Conservation (phyloP, 331 rosid genomes). For the Quercus tomentella region DNA sequence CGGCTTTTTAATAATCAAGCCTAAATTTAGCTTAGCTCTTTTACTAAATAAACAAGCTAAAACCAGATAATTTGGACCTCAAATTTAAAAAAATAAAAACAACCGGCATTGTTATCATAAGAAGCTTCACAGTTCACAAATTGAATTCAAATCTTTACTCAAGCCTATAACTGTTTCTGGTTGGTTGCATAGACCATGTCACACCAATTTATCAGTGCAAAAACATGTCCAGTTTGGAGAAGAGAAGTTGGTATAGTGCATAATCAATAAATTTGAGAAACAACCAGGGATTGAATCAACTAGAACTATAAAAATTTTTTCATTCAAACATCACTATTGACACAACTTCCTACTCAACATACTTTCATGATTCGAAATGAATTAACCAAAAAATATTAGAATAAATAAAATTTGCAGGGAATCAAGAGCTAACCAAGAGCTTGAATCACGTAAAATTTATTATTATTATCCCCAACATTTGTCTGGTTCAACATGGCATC, state of each 20-base stretch:
- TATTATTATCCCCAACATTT: slow-evolving; percentile 73
- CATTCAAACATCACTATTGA: slow-evolving; percentile 25
- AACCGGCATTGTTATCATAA: not conserved
- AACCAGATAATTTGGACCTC: not conserved
- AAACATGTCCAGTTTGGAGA: not conserved
- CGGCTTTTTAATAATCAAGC: too few relatives aligned
- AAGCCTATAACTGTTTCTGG: not conserved
- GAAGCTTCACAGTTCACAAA: not conserved
- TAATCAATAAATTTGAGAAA: not conserved
- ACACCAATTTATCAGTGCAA: not conserved
- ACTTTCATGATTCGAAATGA: not conserved
- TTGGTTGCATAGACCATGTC: not conserved
- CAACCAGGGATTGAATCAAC: not conserved
- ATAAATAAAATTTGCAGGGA: not conserved
- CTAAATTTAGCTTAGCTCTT: too few relatives aligned
- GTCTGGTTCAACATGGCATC: slow-evolving; percentile 97
- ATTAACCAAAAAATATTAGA: not conserved
- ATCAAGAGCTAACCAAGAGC: slow-evolving; percentile 55
- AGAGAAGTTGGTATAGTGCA: not conserved
- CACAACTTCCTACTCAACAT: slow-evolving; percentile 12
- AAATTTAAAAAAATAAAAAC: not conserved
- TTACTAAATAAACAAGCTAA: not conserved
- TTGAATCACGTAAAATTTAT: slow-evolving; percentile 88
- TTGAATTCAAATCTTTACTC: not conserved
- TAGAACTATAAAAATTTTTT: not conserved